Conservation (phyloP, 805 yeast species). For the Metschnikowia picachoensis region DNA sequence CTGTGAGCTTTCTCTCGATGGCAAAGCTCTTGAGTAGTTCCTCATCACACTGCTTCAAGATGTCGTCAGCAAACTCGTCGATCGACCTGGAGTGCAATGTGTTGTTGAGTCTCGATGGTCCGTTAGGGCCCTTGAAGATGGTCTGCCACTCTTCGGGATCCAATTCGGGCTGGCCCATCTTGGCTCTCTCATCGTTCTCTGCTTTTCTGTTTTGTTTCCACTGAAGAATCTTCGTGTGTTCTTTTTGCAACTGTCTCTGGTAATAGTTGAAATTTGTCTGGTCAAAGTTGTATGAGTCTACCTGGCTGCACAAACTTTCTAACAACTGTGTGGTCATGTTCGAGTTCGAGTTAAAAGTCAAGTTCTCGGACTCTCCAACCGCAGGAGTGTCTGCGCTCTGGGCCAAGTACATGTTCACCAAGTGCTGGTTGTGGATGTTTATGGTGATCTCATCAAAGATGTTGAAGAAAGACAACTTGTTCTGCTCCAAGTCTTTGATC, state of each 20-base stretch:
- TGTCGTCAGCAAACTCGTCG: conserved; percentile 64
- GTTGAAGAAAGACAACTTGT: conserved; percentile 59
- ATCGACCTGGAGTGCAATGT: conserved; percentile 65
- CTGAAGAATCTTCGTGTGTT: conserved; percentile 61
- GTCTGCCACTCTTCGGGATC: conserved; percentile 65
- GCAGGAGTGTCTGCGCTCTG: conserved; percentile 17
- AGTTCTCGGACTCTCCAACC: conserved; percentile 30
- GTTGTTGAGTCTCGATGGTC: conserved; percentile 73
- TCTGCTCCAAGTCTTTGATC: conserved; percentile 56
- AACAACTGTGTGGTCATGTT: conserved; percentile 45
- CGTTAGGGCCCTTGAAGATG: conserved; percentile 62
- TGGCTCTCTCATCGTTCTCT: conserved; percentile 60
- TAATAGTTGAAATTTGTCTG: conserved; percentile 77
- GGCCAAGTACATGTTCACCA: conserved; percentile 54
- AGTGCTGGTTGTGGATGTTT: conserved; percentile 60
- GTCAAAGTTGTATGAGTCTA: conserved; percentile 74
- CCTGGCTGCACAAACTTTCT: conserved; percentile 62
- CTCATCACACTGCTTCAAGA: conserved; percentile 66
- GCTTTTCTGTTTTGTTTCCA: conserved; percentile 70
- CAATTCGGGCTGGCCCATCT: conserved; percentile 51
- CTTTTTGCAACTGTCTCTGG: conserved; percentile 73
- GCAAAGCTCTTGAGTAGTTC: conserved; percentile 63
- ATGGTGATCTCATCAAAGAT: conserved; percentile 72
- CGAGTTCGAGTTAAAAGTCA: conserved; percentile 42
- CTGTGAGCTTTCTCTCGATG: conserved; percentile 48